Evolutionary conservation across 78 protist genomes (phyloP).

Genomic region (Trichosphaerium sp.): DNA sequence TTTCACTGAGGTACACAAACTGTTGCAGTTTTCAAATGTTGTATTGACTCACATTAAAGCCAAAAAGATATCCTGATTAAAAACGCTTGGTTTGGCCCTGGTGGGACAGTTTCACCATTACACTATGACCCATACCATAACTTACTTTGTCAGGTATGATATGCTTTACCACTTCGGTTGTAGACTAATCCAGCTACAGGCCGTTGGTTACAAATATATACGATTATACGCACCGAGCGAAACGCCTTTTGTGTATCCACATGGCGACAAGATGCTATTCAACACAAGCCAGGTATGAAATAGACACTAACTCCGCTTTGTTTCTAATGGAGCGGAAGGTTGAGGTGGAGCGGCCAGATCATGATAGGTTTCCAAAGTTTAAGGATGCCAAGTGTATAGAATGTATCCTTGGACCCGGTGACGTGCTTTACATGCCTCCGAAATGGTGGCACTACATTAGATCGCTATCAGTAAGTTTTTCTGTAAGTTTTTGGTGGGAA

Average conservation of each 20-base stretch:
- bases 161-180: no score
- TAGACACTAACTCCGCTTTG: neutral
- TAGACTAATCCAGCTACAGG: no score
- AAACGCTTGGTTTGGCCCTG: conserved; percentile 52
- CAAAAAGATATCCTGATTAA: neutral
- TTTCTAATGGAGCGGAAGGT: conserved; percentile 13
- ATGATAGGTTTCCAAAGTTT: conserved; percentile 15
- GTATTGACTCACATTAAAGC: neutral
- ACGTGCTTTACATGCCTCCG: conserved; percentile 53
- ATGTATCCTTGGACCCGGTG: conserved; percentile 30
- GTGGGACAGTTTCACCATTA: conserved; percentile 27
- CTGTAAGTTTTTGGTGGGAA: conserved; percentile 66
- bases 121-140: conserved; percentile 40
- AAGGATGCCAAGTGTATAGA: conserved; percentile 18
- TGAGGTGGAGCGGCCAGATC: conserved; percentile 22
- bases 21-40: neutral
- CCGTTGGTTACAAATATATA: conserved; percentile 31
- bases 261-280: neutral
- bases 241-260: conserved; percentile 30
- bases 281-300: conserved; percentile 36
- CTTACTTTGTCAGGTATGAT: conserved; percentile 36
- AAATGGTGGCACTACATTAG: conserved; percentile 63
- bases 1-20: neutral
- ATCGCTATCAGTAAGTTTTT: conserved; percentile 36
- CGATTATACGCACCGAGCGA: conserved; percentile 1